Percentiles rank a stretch among this genome's conserved stretches.
phyloP scores from a whole-genome alignment of 306 rosid species.

The Spatholobus suberectus region DNA sequence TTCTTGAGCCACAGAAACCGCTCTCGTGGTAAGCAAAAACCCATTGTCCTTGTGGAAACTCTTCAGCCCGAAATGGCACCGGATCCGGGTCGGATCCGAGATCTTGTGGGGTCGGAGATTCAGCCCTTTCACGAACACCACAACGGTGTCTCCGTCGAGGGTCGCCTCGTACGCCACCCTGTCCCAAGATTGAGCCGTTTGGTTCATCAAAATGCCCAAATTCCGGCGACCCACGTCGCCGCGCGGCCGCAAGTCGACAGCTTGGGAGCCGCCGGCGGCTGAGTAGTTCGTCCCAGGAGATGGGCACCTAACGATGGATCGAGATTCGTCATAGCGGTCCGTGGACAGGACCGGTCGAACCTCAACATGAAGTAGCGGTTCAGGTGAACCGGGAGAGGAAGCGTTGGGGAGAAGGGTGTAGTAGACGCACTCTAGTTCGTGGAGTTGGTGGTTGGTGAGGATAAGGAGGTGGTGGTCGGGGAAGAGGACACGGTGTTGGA shows the following conservation, averaged over 20 bases:
- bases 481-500: conserved; percentile 69
- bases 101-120: conserved; percentile 82
- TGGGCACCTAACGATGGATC: conserved; percentile 82
- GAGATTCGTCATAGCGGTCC: conserved; percentile 63
- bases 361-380: conserved; percentile 30
- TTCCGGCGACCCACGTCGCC: conserved; percentile 48
- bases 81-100: conserved; percentile 72
- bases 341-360: conserved; percentile 59
- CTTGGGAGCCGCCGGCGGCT: not conserved
- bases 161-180: conserved; percentile 82
- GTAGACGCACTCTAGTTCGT: conserved; percentile 70
- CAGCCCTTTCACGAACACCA: conserved; percentile 85
- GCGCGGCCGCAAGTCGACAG: conserved; percentile 60
- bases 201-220: conserved; percentile 44
- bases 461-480: conserved; percentile 75
- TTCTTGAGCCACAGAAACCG: conserved; percentile 87
- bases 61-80: conserved; percentile 70
- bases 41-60: conserved; percentile 44
- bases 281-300: conserved; percentile 58
- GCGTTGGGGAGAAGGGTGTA: conserved; percentile 36
- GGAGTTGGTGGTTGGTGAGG: conserved; percentile 24
- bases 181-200: conserved; percentile 60
- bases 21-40: conserved; percentile 53
- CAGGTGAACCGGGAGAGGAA: conserved; percentile 26
- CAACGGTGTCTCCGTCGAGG: conserved; percentile 72